Evolutionary conservation across 2,329 filamentous ascomycete genomes (phyloP).

Genomic region (Talaromyces sp.): DNA sequence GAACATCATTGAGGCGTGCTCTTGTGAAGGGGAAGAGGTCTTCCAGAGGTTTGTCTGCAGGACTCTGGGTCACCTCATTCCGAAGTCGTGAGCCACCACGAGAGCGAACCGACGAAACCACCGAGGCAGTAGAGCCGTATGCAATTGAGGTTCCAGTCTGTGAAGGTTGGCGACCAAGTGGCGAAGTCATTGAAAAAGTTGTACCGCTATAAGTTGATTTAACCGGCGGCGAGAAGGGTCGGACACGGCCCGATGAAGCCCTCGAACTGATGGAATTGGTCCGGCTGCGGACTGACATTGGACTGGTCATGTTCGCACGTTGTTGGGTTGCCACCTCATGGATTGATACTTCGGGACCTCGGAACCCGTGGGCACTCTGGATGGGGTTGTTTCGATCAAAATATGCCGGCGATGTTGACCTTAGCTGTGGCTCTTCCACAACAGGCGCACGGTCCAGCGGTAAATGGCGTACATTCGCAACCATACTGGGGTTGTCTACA

Average conservation of each 20-base stretch:
- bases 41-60: conserved; percentile 64
- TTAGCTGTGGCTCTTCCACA: conserved; percentile 57
- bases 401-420: conserved; percentile 20
- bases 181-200: conserved; percentile 40
- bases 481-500: conserved; percentile 76
- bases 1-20: conserved; percentile 73
- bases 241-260: conserved; percentile 44
- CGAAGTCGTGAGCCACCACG: conserved; percentile 63
- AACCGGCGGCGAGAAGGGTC: conserved; percentile 36
- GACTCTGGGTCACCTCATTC: conserved; percentile 74
- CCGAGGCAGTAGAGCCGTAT: conserved; percentile 42
- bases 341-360: conserved; percentile 55
- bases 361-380: conserved; percentile 17
- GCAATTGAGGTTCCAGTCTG: conserved; percentile 37
- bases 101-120: conserved; percentile 38
- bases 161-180: conserved; percentile 27
- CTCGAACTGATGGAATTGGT: conserved; percentile 58
- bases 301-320: conserved; percentile 62
- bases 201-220: conserved; percentile 41
- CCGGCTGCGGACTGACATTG: conserved; percentile 58
- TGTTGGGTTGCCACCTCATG: conserved; percentile 58
- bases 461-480: conserved; percentile 81
- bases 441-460: conserved; percentile 74
- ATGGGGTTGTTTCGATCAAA: conserved; percentile 19
- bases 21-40: conserved; percentile 86